Evolutionary conservation across 306 rosid species (phyloP).

Genomic region (Prunus mume): DNA sequence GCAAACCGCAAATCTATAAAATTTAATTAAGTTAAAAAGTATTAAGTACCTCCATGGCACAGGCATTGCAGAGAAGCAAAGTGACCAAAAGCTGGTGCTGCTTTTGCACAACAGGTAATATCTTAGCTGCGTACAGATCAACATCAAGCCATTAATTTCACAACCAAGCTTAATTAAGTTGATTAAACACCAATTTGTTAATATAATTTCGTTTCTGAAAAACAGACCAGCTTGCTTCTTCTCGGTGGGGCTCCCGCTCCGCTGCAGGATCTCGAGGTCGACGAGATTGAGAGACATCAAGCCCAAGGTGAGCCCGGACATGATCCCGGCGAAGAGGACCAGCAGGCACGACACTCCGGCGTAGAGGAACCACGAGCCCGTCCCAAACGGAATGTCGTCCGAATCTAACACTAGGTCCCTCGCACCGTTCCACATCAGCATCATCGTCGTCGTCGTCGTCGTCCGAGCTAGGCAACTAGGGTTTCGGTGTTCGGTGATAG

Average conservation of each 20-base stretch:
- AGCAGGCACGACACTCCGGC: slow-evolving; percentile 59
- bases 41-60: slow-evolving; percentile 85
- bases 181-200: neutral
- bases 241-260: slow-evolving; percentile 58
- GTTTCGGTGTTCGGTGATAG: slow-evolving; percentile 9
- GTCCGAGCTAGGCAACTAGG: slow-evolving; percentile 12
- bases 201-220: neutral
- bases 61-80: slow-evolving; percentile 79
- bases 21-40: too few species aligned
- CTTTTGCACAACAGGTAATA: slow-evolving; percentile 70
- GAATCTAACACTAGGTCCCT: slow-evolving; percentile 36
- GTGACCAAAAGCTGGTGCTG: slow-evolving; percentile 92
- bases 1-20: neutral
- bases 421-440: slow-evolving; percentile 2
- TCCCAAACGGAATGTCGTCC: slow-evolving; percentile 61
- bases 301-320: slow-evolving; percentile 92
- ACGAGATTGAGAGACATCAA: slow-evolving; percentile 73
- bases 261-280: slow-evolving; percentile 83
- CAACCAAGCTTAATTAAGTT: slow-evolving; percentile 2
- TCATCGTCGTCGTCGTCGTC: neutral
- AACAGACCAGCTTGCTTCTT: slow-evolving; percentile 74
- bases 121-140: slow-evolving; percentile 47
- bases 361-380: slow-evolving; percentile 64
- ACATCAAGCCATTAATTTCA: neutral
- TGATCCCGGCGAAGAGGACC: slow-evolving; percentile 82